These are phyloP conservation scores for Yamadazyma membranifaciens DNA, from an alignment of 1,139 yeast genomes.

Conservation along the genomic window DNA sequence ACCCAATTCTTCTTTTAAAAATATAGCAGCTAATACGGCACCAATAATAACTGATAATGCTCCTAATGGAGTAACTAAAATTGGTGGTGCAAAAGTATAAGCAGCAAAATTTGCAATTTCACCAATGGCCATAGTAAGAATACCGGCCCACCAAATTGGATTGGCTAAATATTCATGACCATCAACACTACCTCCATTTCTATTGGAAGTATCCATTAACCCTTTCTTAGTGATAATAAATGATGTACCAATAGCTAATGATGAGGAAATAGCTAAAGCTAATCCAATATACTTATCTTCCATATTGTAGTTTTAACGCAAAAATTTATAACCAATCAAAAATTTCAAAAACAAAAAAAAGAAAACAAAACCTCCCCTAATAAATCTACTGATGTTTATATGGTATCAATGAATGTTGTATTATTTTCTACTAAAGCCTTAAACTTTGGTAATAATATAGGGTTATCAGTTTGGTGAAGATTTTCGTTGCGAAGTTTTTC, in stretches of 20 bases:
- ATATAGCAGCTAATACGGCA: constrained; percentile 83
- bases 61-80: constrained; percentile 87
- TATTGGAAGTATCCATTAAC: constrained; percentile 65
- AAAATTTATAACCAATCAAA: too few relatives aligned
- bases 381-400: too few relatives aligned
- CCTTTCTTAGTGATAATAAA: constrained; percentile 91
- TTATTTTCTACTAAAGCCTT: too few relatives aligned
- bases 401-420: too few relatives aligned
- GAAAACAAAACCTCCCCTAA: too few relatives aligned
- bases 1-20: constrained; percentile 84
- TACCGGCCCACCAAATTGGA: constrained; percentile 97
- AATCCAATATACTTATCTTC: constrained; percentile 90
- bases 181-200: constrained; percentile 65
- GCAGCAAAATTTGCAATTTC: constrained; percentile 94
- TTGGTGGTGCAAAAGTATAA: constrained; percentile 93
- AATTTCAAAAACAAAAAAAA: background rate
- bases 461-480: too few relatives aligned
- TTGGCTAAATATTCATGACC: constrained; percentile 74
- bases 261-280: constrained; percentile 83
- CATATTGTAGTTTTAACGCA: constrained; percentile 14
- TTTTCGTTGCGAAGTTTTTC: too few relatives aligned
- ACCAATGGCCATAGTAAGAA: constrained; percentile 87
- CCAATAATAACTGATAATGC: constrained; percentile 89
- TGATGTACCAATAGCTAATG: constrained; percentile 87
- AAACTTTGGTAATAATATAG: too few relatives aligned